phyloP scores from a whole-genome alignment of 495 filamentous ascomycete genomes.

The Penicillium macrosclerotiorum region DNA sequence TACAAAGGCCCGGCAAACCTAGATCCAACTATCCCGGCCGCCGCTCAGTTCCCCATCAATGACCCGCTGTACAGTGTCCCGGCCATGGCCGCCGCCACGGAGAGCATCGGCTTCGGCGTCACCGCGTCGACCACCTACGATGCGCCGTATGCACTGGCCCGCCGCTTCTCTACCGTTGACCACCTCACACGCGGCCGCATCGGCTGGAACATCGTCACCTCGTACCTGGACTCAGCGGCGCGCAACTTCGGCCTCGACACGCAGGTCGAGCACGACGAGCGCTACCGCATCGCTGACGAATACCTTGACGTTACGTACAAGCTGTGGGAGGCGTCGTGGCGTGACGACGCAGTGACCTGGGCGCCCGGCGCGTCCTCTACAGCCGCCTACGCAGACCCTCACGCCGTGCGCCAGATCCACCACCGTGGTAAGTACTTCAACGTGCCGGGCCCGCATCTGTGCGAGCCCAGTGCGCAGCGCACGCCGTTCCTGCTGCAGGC shows the following conservation, averaged over 20 bases:
- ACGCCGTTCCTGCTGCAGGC: conserved; percentile 68
- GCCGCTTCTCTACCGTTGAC: conserved; percentile 63
- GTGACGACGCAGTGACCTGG: conserved; percentile 58
- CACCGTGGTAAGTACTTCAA: conserved; percentile 65
- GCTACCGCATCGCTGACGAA: conserved; percentile 65
- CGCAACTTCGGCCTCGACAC: conserved; percentile 57
- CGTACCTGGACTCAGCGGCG: conserved; percentile 64
- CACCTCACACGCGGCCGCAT: conserved; percentile 64
- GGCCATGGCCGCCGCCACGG: conserved; percentile 50
- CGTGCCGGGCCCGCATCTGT: conserved; percentile 64
- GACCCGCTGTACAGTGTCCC: conserved; percentile 45
- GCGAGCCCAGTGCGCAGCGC: conserved; percentile 62
- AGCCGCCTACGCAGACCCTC: conserved; percentile 61
- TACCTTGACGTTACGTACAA: conserved; percentile 69
- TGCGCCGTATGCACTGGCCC: conserved; percentile 65
- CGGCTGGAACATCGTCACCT: conserved; percentile 69
- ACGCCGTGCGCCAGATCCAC: conserved; percentile 59
- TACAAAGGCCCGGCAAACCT: conserved; percentile 58
- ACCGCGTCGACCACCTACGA: conserved; percentile 68
- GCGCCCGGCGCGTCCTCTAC: conserved; percentile 6
- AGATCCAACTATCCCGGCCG: conserved; percentile 56
- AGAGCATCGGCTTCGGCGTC: conserved; percentile 65
- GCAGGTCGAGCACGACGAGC: conserved; percentile 63
- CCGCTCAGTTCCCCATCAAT: conserved; percentile 67
- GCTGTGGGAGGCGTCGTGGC: conserved; percentile 65